Percentiles rank a stretch among this genome's conserved stretches.
These are phyloP conservation scores for Metrosideros polymorpha DNA, from an alignment of 441 rosid species.

Conservation along the genomic window DNA sequence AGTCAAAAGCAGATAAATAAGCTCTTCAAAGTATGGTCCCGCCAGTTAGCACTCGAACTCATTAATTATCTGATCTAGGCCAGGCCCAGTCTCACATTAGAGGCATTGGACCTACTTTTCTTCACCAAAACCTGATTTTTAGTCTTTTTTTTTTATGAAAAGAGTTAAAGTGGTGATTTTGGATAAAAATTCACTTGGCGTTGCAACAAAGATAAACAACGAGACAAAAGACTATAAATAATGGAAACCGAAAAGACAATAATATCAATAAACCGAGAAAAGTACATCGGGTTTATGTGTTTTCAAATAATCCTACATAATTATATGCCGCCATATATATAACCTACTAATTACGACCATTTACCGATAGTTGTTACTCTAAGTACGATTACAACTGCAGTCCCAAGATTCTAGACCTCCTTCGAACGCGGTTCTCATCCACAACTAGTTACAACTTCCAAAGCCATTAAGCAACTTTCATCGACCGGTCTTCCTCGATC, in stretches of 20 bases:
- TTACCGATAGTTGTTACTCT: background rate
- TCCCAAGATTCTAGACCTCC: background rate
- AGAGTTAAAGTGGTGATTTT: background rate
- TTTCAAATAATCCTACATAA: background rate
- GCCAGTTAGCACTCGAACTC: background rate
- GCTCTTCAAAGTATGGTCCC: background rate
- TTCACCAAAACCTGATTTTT: background rate
- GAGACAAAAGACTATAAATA: background rate
- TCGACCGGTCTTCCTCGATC: background rate
- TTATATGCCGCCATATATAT: background rate
- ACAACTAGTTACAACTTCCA: background rate
- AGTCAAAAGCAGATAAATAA: background rate
- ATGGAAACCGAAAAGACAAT: background rate
- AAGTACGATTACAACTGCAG: background rate
- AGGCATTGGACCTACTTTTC: background rate
- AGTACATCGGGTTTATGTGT: background rate
- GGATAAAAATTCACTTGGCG: background rate
- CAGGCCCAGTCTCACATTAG: background rate
- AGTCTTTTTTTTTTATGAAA: background rate
- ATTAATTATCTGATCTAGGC: background rate
- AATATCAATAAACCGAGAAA: background rate
- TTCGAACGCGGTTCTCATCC: background rate
- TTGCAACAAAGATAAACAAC: background rate
- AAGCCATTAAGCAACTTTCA: background rate
- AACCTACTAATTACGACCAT: background rate